Evolutionary conservation across 2,329 filamentous ascomycete species (phyloP).

Genomic region (Aureobasidium lini): DNA sequence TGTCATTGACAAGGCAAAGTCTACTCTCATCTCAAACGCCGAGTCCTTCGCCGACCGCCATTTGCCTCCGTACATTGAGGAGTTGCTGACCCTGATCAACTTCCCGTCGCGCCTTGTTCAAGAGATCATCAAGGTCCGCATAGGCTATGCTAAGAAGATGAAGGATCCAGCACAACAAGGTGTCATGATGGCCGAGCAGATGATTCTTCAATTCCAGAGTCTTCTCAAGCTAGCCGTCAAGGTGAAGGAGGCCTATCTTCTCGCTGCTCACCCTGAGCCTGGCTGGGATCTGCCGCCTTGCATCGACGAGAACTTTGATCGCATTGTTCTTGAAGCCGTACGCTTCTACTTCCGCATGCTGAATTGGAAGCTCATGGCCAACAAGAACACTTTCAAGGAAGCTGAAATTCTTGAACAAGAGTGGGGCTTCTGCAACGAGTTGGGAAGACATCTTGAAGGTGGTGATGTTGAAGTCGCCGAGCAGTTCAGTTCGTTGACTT

Average conservation of each 20-base stretch:
- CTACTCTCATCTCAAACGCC: conserved; percentile 79
- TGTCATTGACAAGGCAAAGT: conserved; percentile 90
- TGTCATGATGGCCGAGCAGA: conserved; percentile 90
- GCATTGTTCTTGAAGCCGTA: conserved; percentile 81
- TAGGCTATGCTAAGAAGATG: conserved; percentile 90
- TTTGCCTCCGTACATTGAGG: conserved; percentile 91
- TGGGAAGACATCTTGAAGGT: conserved; percentile 82
- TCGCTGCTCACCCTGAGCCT: conserved; percentile 75
- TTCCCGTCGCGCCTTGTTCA: conserved; percentile 94
- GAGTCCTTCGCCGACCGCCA: conserved; percentile 80
- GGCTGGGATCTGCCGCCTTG: conserved; percentile 95
- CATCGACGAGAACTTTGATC: conserved; percentile 93
- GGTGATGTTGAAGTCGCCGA: conserved; percentile 96
- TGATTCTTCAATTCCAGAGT: conserved; percentile 95
- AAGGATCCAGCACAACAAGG: conserved; percentile 91
- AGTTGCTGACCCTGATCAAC: conserved; percentile 90
- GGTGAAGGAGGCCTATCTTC: conserved; percentile 83
- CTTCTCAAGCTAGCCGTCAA: conserved; percentile 82
- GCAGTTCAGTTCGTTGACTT: conserved; percentile 86
- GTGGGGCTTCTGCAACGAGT: conserved; percentile 94
- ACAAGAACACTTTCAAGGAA: conserved; percentile 99
- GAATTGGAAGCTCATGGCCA: conserved; percentile 94
- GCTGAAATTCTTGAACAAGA: conserved; percentile 95
- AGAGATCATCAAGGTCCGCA: conserved; percentile 86
- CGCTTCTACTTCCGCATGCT: conserved; percentile 99